phyloP scores from a whole-genome alignment of 352 stramenopile species.

The Pythium aristosporum region DNA sequence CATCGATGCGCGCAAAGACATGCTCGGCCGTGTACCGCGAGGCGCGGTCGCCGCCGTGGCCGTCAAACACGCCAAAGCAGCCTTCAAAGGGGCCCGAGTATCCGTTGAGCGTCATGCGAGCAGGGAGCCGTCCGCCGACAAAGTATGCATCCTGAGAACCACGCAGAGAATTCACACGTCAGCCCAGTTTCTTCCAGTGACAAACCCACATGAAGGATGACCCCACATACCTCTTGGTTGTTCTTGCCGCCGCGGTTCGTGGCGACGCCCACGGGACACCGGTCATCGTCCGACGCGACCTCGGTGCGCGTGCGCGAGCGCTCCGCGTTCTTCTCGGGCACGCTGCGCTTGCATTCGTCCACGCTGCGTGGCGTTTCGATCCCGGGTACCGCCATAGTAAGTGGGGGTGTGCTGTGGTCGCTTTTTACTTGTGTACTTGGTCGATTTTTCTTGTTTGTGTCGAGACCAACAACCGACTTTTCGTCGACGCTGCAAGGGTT shows the following conservation, averaged over 20 bases:
- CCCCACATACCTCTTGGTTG: conserved; percentile 71
- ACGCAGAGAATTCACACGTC: not conserved
- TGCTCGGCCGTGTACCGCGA: conserved; percentile 78
- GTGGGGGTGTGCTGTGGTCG: not conserved
- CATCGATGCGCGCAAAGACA: conserved; percentile 64
- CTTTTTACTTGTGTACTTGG: conserved; percentile 3
- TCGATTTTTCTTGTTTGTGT: conserved; percentile 12
- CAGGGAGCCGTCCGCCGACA: conserved; percentile 56
- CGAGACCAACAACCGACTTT: not conserved
- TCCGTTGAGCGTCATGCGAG: conserved; percentile 77
- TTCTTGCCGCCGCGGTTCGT: conserved; percentile 71
- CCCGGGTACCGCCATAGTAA: conserved; percentile 6
- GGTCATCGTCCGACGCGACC: conserved; percentile 47
- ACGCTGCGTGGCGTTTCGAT: conserved; percentile 14
- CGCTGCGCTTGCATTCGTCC: conserved; percentile 4
- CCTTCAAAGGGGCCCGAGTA: conserved; percentile 57
- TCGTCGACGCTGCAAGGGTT: not conserved
- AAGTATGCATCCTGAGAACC: conserved; percentile 73
- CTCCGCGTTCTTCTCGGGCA: conserved; percentile 20
- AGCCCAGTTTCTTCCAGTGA: not conserved
- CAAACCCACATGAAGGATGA: not conserved
- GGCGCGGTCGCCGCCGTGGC: conserved; percentile 75
- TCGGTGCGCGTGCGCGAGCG: conserved; percentile 28
- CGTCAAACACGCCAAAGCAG: conserved; percentile 85
- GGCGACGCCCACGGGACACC: conserved; percentile 61